Percentiles rank a stretch among this genome's conserved stretches.
phyloP scores from a whole-genome alignment of 305 asterid species.

The Fraxinus angustifolia region DNA sequence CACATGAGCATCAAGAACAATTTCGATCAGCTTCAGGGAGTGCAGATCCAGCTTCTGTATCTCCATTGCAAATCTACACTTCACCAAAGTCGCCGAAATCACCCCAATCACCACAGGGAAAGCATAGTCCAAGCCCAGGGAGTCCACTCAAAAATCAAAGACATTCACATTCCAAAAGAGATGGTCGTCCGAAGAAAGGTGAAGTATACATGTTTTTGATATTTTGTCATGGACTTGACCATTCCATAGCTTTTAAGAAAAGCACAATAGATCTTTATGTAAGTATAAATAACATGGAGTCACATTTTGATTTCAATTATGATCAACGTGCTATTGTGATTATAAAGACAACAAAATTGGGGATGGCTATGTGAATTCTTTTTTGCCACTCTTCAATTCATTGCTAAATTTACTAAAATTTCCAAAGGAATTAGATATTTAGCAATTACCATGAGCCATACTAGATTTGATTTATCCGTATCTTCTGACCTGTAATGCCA shows the following conservation, averaged over 20 bases:
- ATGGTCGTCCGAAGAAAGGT: constrained; percentile 84
- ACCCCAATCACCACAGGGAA: constrained; percentile 39
- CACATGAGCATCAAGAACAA: constrained; percentile 53
- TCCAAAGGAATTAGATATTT: not conserved
- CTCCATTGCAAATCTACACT: constrained; percentile 41
- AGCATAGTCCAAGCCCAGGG: constrained; percentile 31
- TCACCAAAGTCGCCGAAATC: constrained; percentile 53
- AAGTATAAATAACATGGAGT: not conserved
- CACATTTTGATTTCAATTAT: not conserved
- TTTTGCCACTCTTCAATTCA: not conserved
- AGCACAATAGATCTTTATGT: not conserved
- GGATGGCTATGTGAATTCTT: not conserved
- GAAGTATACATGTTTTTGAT: not conserved
- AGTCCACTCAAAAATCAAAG: constrained; percentile 61
- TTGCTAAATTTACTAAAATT: not conserved
- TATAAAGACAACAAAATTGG: not conserved
- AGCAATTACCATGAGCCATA: not conserved
- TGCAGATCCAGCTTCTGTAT: constrained; percentile 49
- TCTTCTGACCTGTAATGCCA: not conserved
- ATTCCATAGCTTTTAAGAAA: not conserved
- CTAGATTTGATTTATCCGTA: not conserved
- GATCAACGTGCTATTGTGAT: not conserved
- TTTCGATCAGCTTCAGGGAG: constrained; percentile 45
- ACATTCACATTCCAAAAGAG: constrained; percentile 41
- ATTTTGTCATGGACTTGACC: not conserved